Percentiles rank a stretch among this genome's conserved stretches.
Conservation (phyloP, 1,284 basidiomycete genomes). For the Amylostereum chailletii region DNA sequence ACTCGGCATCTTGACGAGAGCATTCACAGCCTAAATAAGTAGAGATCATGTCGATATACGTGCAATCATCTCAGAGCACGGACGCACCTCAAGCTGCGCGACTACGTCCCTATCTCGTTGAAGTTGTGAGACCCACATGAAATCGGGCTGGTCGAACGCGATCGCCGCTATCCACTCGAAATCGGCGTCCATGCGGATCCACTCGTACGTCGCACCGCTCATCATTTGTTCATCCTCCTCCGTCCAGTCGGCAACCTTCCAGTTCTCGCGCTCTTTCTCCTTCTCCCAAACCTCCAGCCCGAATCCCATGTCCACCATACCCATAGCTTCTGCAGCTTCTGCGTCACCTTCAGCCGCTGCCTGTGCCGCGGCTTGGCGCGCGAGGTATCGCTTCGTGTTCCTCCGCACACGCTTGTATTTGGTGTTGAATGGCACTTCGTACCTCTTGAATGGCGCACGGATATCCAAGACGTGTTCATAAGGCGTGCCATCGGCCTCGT, state of each 20-base stretch:
- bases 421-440: slow-evolving; percentile 99
- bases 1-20: slow-evolving; percentile 75
- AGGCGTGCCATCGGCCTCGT: slow-evolving; percentile 98
- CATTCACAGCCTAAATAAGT: slow-evolving; percentile 66
- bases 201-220: slow-evolving; percentile 95
- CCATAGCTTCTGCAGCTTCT: slow-evolving; percentile 89
- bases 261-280: slow-evolving; percentile 83
- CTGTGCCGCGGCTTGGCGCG: slow-evolving; percentile 88
- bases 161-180: slow-evolving; percentile 96
- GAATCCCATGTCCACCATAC: slow-evolving; percentile 92
- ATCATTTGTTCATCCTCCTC: slow-evolving; percentile 93
- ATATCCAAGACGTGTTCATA: slow-evolving; percentile 98
- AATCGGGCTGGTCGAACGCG: slow-evolving; percentile 92
- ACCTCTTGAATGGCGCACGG: slow-evolving; percentile 78
- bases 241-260: slow-evolving; percentile 97
- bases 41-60: slow-evolving; percentile 6
- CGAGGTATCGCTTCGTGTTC: slow-evolving; percentile 91
- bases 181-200: slow-evolving; percentile 98
- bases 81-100: slow-evolving; percentile 85
- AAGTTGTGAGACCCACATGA: slow-evolving; percentile 98
- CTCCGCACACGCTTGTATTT: slow-evolving; percentile 97
- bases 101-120: slow-evolving; percentile 97
- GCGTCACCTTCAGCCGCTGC: slow-evolving; percentile 86
- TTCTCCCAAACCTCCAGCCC: slow-evolving; percentile 97
- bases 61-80: slow-evolving; percentile 1